Evolutionary conservation across 2,329 filamentous ascomycete genomes (phyloP), one percentile per base, ranked within the genome.

Genomic region (Alternaria burnsii): DNA sequence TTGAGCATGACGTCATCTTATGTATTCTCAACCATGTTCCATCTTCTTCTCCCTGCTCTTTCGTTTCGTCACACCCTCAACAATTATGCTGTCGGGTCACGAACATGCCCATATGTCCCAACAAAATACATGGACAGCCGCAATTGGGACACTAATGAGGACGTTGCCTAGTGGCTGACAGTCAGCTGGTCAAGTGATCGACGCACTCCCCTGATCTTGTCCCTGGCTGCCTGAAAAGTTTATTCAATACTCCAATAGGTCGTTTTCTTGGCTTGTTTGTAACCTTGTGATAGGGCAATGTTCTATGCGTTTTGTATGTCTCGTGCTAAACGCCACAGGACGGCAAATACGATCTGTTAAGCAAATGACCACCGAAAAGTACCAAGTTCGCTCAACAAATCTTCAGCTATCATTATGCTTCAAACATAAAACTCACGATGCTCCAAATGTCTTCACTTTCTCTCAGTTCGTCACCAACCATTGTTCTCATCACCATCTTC

Each of bases 171-270:
- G 46, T 36, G 46, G 46, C 46, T 48, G 20, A 24, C 46, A n/a
- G 30, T 48, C 46, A 48, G 46, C 46, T 36, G 46, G 18, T 48
- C 46, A 48, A 36, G 14, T 48, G 46, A 48, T 48, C 30, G 30
- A 1, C 46, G 3, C 16, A 7, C 16, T 48, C 2, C 9, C 12
- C 46, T 36, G 14, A 2, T 48, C 8, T 24, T 1, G 22, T 48
- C 36, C 30, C 34, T 36, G 18, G 28, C 30, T 36, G 1, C 46
- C 20, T 24, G 2, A n/a, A 18, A 32, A 20, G 5, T n/a, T 6
- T 2, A n/a, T 24, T 16, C 30, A 36, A 22, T 12, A 20, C 30
- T 8, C 2, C 8, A 24, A 36, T 36, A 8, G 8, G 34, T 22
- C 5, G 5, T 6, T 1, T 4, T 16, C 14, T 11, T 24, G 4